phyloP scores from a whole-genome alignment of 2,329 filamentous ascomycete genomes.

The Penicillium crustosum region DNA sequence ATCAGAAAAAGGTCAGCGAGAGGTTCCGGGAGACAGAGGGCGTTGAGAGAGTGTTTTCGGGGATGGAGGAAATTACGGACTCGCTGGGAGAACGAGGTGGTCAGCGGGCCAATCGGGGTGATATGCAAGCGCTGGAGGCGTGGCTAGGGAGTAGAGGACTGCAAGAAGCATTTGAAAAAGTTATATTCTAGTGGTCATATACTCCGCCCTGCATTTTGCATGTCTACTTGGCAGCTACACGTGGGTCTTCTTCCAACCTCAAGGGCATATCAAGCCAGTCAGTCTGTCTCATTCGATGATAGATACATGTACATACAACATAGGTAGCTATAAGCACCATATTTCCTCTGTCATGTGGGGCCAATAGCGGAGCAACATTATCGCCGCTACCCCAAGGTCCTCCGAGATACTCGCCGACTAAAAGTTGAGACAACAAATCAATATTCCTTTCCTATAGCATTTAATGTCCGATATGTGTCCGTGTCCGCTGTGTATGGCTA shows the following conservation, averaged over 20 bases:
- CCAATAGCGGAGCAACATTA: neutral
- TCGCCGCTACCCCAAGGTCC: neutral
- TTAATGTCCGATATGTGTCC: no score
- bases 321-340: no score
- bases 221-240: neutral
- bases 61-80: conserved; percentile 38
- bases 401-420: neutral
- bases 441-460: neutral
- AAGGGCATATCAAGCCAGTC: neutral
- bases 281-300: neutral
- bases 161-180: conserved; percentile 33
- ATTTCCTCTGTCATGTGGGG: no score
- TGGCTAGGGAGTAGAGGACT: conserved; percentile 31
- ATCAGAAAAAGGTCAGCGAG: conserved; percentile 64
- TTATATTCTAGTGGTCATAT: conserved; percentile 29
- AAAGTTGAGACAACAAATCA: neutral
- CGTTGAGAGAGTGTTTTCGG: conserved; percentile 29
- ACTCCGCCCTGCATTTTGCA: neutral
- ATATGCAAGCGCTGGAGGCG: conserved; percentile 37
- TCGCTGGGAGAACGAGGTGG: conserved; percentile 34
- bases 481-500: no score
- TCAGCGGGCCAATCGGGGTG: conserved; percentile 35
- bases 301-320: neutral
- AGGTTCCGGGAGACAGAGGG: conserved; percentile 46
- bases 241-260: neutral